A percentile compares a stretch with the other conserved stretches of the same genome.
Evolutionary conservation across 257 asterid species (phyloP).

Genomic region (Lycium barbarum): DNA sequence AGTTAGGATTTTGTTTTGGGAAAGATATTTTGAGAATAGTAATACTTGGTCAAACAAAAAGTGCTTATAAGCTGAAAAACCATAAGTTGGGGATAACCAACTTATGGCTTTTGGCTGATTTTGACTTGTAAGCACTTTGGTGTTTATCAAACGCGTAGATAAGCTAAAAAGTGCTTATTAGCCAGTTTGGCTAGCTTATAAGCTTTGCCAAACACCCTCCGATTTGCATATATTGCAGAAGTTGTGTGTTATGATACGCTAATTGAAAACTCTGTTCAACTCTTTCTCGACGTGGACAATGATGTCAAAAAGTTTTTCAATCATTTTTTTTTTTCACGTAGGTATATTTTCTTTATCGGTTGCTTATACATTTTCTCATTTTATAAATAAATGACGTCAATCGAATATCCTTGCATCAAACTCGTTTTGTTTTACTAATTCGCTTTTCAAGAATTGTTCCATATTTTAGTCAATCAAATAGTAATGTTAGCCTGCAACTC

Average conservation of each 20-base stretch:
- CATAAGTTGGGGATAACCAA: too few species aligned
- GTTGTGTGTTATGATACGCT: background rate
- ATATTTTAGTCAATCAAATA: background rate
- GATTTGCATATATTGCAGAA: background rate
- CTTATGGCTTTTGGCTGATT: too few species aligned
- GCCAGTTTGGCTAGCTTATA: too few species aligned
- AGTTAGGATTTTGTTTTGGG: too few species aligned
- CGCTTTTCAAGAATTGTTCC: conserved; percentile 12
- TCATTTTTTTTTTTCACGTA: background rate
- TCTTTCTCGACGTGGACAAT: background rate
- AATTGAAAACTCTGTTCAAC: background rate
- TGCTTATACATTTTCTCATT: background rate
- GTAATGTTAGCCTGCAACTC: background rate
- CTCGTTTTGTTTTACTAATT: background rate
- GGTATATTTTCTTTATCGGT: conserved; percentile 8
- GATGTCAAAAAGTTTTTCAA: background rate
- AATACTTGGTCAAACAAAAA: too few species aligned
- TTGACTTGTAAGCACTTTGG: too few species aligned
- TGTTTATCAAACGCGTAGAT: too few species aligned
- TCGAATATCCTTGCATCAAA: background rate
- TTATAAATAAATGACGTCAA: background rate
- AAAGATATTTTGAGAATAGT: too few species aligned
- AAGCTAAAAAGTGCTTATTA: too few species aligned
- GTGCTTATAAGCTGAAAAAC: too few species aligned
- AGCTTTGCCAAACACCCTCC: too few species aligned